Conservation (phyloP, 2,329 filamentous ascomycete species). For the Incumbomyces delicatus region DNA sequence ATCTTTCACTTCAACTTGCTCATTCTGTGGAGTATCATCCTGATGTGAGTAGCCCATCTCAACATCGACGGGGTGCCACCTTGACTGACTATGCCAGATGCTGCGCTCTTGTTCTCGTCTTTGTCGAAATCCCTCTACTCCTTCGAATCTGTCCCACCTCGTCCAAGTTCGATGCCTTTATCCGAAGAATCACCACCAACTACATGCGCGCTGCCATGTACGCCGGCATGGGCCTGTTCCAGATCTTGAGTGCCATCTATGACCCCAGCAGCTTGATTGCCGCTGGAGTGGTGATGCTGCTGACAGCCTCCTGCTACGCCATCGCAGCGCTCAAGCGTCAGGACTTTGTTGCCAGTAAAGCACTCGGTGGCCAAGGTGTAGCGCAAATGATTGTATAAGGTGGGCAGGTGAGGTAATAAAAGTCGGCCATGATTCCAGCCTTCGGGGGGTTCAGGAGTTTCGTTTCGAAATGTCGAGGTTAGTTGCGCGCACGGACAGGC, state of each 20-base stretch:
- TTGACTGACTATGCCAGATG: slow-evolving; percentile 37
- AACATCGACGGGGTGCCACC: background rate
- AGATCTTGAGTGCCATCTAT: slow-evolving; percentile 69
- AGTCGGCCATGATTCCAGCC: too few relatives aligned
- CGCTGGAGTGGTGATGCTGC: slow-evolving; percentile 67
- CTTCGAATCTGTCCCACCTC: slow-evolving; percentile 97
- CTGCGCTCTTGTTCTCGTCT: slow-evolving; percentile 65
- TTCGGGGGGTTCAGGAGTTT: too few relatives aligned
- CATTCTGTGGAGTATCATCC: slow-evolving; percentile 51
- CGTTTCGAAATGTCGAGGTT: too few relatives aligned
- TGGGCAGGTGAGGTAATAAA: background rate
- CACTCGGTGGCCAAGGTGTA: slow-evolving; percentile 68
- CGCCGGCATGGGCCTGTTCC: slow-evolving; percentile 64
- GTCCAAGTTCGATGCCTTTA: slow-evolving; percentile 72
- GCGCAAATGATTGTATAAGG: slow-evolving; percentile 22
- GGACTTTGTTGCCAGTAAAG: slow-evolving; percentile 64
- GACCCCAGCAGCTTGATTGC: slow-evolving; percentile 67
- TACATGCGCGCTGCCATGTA: slow-evolving; percentile 90
- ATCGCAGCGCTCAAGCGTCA: slow-evolving; percentile 36
- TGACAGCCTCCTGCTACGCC: slow-evolving; percentile 69
- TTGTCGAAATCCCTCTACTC: slow-evolving; percentile 85
- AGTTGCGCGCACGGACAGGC: too few relatives aligned
- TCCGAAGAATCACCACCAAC: slow-evolving; percentile 89
- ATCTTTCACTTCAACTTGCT: slow-evolving; percentile 54
- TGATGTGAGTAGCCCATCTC: slow-evolving; percentile 38